Evolutionary conservation across 1,284 basidiomycete genomes (phyloP).

Genomic region (Apiotrichum veenhuisii): DNA sequence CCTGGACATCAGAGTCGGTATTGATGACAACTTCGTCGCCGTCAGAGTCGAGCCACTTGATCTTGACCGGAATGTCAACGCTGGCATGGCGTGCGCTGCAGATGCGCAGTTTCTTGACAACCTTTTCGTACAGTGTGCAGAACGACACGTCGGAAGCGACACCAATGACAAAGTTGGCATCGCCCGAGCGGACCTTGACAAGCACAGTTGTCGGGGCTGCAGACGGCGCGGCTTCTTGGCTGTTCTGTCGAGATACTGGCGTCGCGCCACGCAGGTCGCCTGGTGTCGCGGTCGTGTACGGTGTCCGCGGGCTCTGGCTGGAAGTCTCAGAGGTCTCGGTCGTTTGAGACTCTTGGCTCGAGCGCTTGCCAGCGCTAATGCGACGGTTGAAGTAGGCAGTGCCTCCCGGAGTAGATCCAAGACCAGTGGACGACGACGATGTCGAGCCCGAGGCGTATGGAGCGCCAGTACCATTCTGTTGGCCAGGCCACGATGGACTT

Average conservation of each 20-base stretch:
- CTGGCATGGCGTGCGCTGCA: slow-evolving; percentile 74
- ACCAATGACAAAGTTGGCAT: slow-evolving; percentile 74
- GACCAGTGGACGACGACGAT: slow-evolving; percentile 28
- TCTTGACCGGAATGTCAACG: slow-evolving; percentile 59
- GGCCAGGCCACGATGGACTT: slow-evolving; percentile 4
- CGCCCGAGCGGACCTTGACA: slow-evolving; percentile 58
- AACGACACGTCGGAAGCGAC: slow-evolving; percentile 73
- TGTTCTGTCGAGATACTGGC: slow-evolving; percentile 36
- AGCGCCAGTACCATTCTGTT: slow-evolving; percentile 7
- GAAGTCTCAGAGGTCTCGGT: slow-evolving; percentile 49
- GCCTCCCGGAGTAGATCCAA: slow-evolving; percentile 28
- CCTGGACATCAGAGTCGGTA: slow-evolving; percentile 42
- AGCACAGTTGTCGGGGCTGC: slow-evolving; percentile 56
- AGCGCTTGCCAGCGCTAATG: slow-evolving; percentile 35
- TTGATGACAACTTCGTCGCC: slow-evolving; percentile 42
- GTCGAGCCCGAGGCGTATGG: slow-evolving; percentile 18
- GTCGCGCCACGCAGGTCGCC: slow-evolving; percentile 41
- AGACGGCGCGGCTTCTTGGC: slow-evolving; percentile 16
- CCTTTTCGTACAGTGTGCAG: slow-evolving; percentile 77
- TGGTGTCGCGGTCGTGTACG: slow-evolving; percentile 56
- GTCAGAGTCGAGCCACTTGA: slow-evolving; percentile 45
- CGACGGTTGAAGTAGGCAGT: slow-evolving; percentile 40
- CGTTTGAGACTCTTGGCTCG: slow-evolving; percentile 39
- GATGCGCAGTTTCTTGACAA: slow-evolving; percentile 84
- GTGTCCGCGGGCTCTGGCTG: slow-evolving; percentile 48